phyloP scores from a whole-genome alignment of 495 filamentous ascomycete genomes.

The Astrothelium subdiscretum region DNA sequence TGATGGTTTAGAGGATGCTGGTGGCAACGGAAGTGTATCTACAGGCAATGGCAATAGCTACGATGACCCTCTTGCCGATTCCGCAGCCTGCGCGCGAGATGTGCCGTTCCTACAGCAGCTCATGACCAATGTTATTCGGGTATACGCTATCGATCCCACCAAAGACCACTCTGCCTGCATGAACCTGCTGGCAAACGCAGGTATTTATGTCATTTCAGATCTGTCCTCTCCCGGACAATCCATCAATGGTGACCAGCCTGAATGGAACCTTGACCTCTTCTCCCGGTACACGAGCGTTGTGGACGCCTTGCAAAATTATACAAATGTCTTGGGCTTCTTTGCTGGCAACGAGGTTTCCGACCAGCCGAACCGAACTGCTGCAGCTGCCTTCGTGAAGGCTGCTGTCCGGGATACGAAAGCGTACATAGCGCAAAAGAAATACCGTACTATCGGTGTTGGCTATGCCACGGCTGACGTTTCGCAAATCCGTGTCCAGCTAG shows the following conservation, averaged over 20 bases:
- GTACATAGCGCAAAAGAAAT: conserved; percentile 70
- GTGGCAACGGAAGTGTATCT: conserved; percentile 31
- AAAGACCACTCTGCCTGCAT: conserved; percentile 76
- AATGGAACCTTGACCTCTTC: conserved; percentile 67
- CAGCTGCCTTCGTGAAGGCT: conserved; percentile 89
- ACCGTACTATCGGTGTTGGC: conserved; percentile 75
- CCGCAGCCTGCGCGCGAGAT: conserved; percentile 61
- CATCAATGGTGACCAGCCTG: conserved; percentile 68
- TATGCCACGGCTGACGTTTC: conserved; percentile 91
- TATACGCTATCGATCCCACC: conserved; percentile 79
- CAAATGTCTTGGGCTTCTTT: conserved; percentile 90
- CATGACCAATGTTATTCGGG: conserved; percentile 80
- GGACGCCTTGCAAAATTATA: conserved; percentile 65
- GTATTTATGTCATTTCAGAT: conserved; percentile 91
- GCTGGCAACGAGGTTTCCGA: conserved; percentile 96
- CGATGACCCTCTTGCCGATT: conserved; percentile 62
- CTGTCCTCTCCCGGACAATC: conserved; percentile 67
- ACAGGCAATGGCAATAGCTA: conserved; percentile 28
- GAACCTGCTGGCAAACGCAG: conserved; percentile 66
- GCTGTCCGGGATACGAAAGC: conserved; percentile 89
- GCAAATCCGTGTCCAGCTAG: conserved; percentile 63
- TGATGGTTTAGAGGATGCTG: conserved; percentile 35
- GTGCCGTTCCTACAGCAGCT: conserved; percentile 67
- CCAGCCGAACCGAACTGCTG: conserved; percentile 63
- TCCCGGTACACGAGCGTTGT: conserved; percentile 72